Evolutionary conservation across 2,329 filamentous ascomycete genomes (phyloP), one percentile per base, ranked within the genome.

Genomic region (Aspergillus fischeri): DNA sequence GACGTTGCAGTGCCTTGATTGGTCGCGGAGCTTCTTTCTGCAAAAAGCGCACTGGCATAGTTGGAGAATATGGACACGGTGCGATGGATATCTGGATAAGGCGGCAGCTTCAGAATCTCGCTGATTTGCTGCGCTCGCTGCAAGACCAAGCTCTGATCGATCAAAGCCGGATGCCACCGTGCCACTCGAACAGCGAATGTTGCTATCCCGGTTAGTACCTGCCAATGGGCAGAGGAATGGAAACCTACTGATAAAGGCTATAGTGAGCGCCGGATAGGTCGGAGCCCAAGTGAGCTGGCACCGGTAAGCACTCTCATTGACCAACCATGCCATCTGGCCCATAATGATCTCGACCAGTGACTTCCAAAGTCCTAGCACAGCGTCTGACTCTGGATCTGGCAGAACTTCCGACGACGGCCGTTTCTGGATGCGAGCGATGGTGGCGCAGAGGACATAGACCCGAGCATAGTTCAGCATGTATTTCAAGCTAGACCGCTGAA

Each of bases 41-140:
- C 67, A 49, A 73, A 67, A 25, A 73, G 59, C 8, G 70, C 70
- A 20, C 70, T 64, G 35, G 67, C 70, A 41, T 73, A 73, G 54
- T 71, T 72, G 44, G 71, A 69, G 49, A 73, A 73, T 52, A 73
- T 70, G 27, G 70, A 73, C 27, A 73, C 70, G 4, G 71, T 73
- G 28, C 71, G 67, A 55, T 73, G 71, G n/a, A 73, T 72, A 29
- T 73, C 71, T n/a, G 71, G 71, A 50, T 73, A 73, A 0, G 71
- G 71, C 17, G 71, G 70, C 35, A 70, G 68, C 49, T 71, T 73
- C 20, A 73, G 58, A 51, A 72, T 71, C 45, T 72, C 70, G 47
- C 69, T 67, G 27, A 73, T 71, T 45, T 61, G 65, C 41, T 72
- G 67, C 9, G 65, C 70, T 55, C 70, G 51, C 48, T 71, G 67